A percentile compares a stretch with the other conserved stretches of the same genome.
These are phyloP conservation scores for Bryum argenteum DNA, from an alignment of 225 moss, liverwort and hornwort genomes.

Conservation along the genomic window DNA sequence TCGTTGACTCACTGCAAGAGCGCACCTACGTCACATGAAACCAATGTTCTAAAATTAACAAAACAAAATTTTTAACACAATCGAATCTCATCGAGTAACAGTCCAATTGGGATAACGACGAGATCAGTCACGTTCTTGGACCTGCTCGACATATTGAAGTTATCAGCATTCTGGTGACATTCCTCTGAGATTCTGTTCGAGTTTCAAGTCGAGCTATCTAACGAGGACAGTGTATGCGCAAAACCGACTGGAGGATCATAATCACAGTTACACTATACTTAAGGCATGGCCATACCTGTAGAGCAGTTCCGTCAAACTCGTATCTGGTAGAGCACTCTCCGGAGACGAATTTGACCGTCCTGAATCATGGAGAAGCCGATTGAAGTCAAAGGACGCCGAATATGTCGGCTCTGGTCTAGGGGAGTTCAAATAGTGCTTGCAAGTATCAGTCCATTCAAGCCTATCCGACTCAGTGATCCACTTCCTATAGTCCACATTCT, in stretches of 20 bases:
- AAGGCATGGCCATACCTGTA: slow-evolving; percentile 33
- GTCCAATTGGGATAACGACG: not conserved
- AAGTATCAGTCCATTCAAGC: slow-evolving; percentile 25
- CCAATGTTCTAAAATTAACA: not conserved
- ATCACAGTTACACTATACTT: not conserved
- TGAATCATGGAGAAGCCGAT: slow-evolving; percentile 33
- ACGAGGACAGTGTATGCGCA: not conserved
- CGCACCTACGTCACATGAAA: slow-evolving; percentile 49
- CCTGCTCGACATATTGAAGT: not conserved
- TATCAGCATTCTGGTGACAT: slow-evolving; percentile 1
- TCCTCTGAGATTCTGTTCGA: slow-evolving; percentile 5
- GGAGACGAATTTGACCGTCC: slow-evolving; percentile 24
- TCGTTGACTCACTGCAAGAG: slow-evolving; percentile 66
- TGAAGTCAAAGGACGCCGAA: slow-evolving; percentile 33
- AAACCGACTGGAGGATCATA: not conserved
- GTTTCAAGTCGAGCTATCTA: not conserved
- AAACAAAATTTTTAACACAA: not conserved
- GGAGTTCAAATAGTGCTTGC: slow-evolving; percentile 19
- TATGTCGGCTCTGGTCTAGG: not conserved
- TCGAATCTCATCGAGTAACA: not conserved
- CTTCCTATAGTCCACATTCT: slow-evolving; percentile 35
- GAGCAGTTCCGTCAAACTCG: slow-evolving; percentile 39
- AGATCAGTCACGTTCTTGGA: not conserved
- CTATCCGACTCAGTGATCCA: slow-evolving; percentile 45
- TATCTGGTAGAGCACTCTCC: slow-evolving; percentile 12